A percentile compares a stretch with the other conserved stretches of the same genome.
phyloP scores from a whole-genome alignment of 768 basidiomycete species.

The Lactifluus subvellereus region DNA sequence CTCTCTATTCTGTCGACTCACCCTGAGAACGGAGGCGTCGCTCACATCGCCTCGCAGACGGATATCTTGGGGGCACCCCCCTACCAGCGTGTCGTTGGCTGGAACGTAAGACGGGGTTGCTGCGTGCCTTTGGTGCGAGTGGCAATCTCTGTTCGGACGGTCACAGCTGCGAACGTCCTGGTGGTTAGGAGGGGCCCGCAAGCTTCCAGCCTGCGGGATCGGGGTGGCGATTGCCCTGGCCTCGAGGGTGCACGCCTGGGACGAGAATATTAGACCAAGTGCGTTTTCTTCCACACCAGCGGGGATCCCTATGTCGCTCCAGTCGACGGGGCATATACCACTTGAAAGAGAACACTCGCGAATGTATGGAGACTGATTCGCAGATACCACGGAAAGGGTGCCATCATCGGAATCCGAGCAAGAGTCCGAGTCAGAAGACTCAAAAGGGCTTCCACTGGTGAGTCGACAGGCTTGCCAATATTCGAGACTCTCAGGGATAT shows the following conservation, averaged over 20 bases:
- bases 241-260: not conserved
- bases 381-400: not conserved
- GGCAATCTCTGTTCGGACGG: not conserved
- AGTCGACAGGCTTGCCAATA: not conserved
- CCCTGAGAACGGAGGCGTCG: not conserved
- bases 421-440: constrained; percentile 4
- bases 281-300: not conserved
- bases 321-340: not conserved
- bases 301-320: not conserved
- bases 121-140: not conserved
- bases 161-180: constrained; percentile 3
- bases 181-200: constrained; percentile 10
- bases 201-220: not conserved
- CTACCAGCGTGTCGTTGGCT: not conserved
- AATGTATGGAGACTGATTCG: not conserved
- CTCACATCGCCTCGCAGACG: not conserved
- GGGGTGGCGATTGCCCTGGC: not conserved
- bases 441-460: not conserved
- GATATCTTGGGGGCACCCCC: not conserved
- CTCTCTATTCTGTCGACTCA: not conserved
- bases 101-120: not conserved
- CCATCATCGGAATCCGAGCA: not conserved
- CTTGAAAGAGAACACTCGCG: no score
- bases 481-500: not conserved
- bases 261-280: not conserved